phyloP scores from a whole-genome alignment of 1,139 yeast genomes.

The Saccharomyces pastorianus region DNA sequence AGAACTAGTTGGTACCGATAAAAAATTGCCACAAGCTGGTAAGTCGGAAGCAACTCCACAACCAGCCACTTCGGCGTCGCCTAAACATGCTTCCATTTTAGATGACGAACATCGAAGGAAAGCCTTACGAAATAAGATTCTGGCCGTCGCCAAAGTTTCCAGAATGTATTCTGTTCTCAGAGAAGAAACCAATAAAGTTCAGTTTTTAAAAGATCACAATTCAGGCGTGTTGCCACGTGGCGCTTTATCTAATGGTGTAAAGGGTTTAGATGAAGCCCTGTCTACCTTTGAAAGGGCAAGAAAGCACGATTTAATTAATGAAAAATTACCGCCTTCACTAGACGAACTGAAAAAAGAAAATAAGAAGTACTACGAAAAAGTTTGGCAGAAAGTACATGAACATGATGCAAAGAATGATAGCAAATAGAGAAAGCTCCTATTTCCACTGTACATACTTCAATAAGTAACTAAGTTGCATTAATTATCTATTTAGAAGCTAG shows the following conservation, averaged over 20 bases:
- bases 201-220: conserved; percentile 63
- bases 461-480: not conserved
- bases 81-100: conserved; percentile 15
- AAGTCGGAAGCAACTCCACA: not conserved
- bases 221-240: conserved; percentile 81
- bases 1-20: conserved; percentile 10
- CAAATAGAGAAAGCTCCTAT: not conserved
- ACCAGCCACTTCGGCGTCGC: not conserved
- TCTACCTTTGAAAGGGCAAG: conserved; percentile 78
- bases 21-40: not conserved
- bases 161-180: conserved; percentile 87
- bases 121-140: conserved; percentile 76
- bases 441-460: not conserved
- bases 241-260: conserved; percentile 71
- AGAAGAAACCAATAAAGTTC: conserved; percentile 83
- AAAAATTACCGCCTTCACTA: conserved; percentile 77
- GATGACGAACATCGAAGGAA: conserved; percentile 33
- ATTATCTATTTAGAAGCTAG: not conserved
- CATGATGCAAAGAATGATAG: conserved; percentile 1
- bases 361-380: conserved; percentile 36
- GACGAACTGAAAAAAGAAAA: conserved; percentile 47
- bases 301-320: conserved; percentile 73
- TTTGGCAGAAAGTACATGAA: conserved; percentile 5
- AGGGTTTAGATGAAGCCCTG: conserved; percentile 66
- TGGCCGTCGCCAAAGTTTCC: conserved; percentile 91